Conservation (phyloP, 2,329 filamentous ascomycete genomes). For the Stromatinia cepivora region DNA sequence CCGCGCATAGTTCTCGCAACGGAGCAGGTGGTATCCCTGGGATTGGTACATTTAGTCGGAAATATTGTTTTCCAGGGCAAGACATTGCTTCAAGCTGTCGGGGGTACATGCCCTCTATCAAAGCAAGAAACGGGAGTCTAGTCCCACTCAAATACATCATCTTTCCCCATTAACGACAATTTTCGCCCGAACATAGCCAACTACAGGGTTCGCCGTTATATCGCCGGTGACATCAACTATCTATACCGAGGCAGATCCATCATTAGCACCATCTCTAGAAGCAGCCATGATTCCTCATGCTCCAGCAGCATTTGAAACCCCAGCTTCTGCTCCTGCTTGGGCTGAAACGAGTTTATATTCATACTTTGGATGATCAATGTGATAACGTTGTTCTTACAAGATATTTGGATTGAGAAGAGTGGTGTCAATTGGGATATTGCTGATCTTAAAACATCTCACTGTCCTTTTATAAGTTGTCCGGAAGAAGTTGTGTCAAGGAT, state of each 20-base stretch:
- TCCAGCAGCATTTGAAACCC: neutral
- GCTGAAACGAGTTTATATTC: neutral
- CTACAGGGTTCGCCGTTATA: neutral
- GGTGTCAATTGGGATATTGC: neutral
- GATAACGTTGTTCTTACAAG: conserved; percentile 3
- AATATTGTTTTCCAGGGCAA: conserved; percentile 4
- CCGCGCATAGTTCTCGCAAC: neutral
- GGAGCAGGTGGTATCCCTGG: neutral
- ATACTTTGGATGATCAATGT: neutral
- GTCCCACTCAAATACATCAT: too few relatives aligned
- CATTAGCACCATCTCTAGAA: neutral
- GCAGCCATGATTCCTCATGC: conserved; percentile 9
- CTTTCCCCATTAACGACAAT: neutral
- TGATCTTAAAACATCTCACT: neutral
- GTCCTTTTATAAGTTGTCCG: conserved; percentile 1
- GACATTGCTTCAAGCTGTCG: neutral
- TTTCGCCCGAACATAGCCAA: neutral
- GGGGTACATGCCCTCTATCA: neutral
- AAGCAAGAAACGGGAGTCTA: neutral
- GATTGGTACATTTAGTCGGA: neutral
- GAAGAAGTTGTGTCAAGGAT: neutral
- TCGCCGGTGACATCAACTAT: neutral
- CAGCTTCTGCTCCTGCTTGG: neutral
- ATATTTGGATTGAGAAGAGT: conserved; percentile 5
- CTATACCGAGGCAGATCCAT: neutral